Percentiles rank a stretch among this genome's conserved stretches.
Conservation (phyloP, 805 yeast genomes). For the Lachancea quebecensis region DNA sequence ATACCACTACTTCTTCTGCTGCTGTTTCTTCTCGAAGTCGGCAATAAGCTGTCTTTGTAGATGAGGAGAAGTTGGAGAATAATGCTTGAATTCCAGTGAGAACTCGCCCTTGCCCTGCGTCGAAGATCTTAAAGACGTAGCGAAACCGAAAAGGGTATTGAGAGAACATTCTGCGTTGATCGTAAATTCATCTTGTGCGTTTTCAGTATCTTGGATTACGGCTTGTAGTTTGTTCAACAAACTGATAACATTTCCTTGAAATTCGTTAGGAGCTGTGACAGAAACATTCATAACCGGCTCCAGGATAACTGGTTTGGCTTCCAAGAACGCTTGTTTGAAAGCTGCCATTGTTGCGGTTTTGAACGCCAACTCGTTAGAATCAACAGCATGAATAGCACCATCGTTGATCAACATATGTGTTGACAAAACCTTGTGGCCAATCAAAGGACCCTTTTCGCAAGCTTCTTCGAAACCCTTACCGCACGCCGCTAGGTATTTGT, state of each 20-base stretch:
- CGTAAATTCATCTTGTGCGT: slow-evolving; percentile 90
- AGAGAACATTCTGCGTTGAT: slow-evolving; percentile 93
- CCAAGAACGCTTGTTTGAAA: slow-evolving; percentile 82
- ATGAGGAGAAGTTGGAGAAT: slow-evolving; percentile 85
- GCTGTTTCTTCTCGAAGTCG: slow-evolving; percentile 60
- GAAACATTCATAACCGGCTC: slow-evolving; percentile 96
- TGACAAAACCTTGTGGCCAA: slow-evolving; percentile 91
- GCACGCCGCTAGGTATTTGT: slow-evolving; percentile 90
- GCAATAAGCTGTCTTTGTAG: slow-evolving; percentile 86
- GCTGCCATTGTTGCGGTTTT: slow-evolving; percentile 89
- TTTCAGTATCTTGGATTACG: slow-evolving; percentile 87
- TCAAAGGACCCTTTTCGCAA: slow-evolving; percentile 91
- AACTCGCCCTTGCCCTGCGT: slow-evolving; percentile 99
- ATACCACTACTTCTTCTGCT: slow-evolving; percentile 30
- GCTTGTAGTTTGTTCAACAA: slow-evolving; percentile 89
- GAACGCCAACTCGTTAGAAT: slow-evolving; percentile 93
- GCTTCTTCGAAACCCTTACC: slow-evolving; percentile 93
- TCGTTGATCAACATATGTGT: slow-evolving; percentile 90
- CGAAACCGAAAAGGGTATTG: slow-evolving; percentile 93
- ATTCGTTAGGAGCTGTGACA: slow-evolving; percentile 91
- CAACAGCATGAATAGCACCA: slow-evolving; percentile 97
- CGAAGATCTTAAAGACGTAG: slow-evolving; percentile 88
- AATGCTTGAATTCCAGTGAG: slow-evolving; percentile 87
- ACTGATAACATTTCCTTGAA: slow-evolving; percentile 90
- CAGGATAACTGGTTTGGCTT: slow-evolving; percentile 77